These are phyloP conservation scores for Neurospora sp. DNA, from an alignment of 495 filamentous ascomycete species.

Conservation along the genomic window DNA sequence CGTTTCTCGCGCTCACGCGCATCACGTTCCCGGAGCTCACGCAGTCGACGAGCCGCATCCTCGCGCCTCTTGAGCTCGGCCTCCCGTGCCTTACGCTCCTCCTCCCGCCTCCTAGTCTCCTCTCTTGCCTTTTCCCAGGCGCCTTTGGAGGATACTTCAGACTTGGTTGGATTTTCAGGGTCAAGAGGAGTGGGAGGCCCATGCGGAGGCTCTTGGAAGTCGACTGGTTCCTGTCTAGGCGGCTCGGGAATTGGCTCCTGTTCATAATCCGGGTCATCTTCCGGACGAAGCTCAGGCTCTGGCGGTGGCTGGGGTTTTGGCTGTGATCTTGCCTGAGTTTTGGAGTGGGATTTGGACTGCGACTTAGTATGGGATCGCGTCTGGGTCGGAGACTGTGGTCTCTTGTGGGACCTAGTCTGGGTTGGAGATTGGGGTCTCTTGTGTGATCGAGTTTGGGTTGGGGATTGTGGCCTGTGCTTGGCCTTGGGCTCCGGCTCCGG, in stretches of 20 bases:
- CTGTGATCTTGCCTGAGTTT: neutral
- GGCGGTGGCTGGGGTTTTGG: conserved; percentile 4
- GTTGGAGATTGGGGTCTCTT: neutral
- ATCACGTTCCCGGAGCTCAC: conserved; percentile 50
- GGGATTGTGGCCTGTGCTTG: conserved; percentile 1
- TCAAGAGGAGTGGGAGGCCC: conserved; percentile 28
- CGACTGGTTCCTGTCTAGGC: neutral
- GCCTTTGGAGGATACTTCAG: conserved; percentile 27
- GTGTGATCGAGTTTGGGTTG: neutral
- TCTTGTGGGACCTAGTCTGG: neutral
- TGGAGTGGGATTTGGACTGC: neutral
- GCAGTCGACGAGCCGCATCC: conserved; percentile 39
- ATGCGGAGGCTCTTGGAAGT: conserved; percentile 20
- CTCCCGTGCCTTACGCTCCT: conserved; percentile 47
- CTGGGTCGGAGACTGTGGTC: conserved; percentile 9
- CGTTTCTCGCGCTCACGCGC: conserved; percentile 43
- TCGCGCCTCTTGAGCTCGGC: conserved; percentile 39
- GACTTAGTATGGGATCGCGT: neutral
- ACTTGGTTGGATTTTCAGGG: conserved; percentile 7
- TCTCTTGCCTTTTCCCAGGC: conserved; percentile 64
- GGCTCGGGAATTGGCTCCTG: conserved; percentile 8
- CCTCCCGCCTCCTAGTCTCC: conserved; percentile 52
- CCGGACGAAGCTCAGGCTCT: conserved; percentile 12
- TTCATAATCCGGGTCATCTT: conserved; percentile 18
- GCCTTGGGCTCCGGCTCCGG: conserved; percentile 8